Evolutionary conservation across 345 rosid species (phyloP), one percentile per base, ranked within the genome.

Genomic region (Gossypium ekmanianum): DNA sequence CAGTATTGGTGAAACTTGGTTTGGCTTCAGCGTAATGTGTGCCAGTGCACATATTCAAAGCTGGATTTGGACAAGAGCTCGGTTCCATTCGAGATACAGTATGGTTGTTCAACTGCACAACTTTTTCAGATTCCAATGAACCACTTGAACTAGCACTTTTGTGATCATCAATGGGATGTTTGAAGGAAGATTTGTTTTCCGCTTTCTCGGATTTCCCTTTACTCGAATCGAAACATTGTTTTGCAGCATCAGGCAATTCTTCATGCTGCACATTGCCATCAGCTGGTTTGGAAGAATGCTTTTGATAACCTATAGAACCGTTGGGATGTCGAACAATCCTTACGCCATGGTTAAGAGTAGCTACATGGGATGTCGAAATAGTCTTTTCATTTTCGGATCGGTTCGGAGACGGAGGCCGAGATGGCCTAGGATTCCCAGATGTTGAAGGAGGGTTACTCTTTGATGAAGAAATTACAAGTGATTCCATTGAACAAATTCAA

Each of bases 1-100:
- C 94, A 14, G 91, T 85, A 74, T 83, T 86, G 58, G 92, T 89
- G 83, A 90, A 92, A 83, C 97, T 92, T 72, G 89, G 87, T 51
- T 92, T 92, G 61, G 90, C 93, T 77, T 91, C 95, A 16, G 84
- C 73, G 68, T 83, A 88, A 24, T 67, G 73, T 5, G 94, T 87
- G 61, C 87, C 83, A 9, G 90, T 80, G 73, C 84, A 86, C 51
- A 86, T 73, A 76, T 81, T 84, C 10, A 92, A 84, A 75, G 16
- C 61, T 11, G 93, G 93, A 75, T 94, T 88, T 1, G 91, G 78
- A 74, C 83, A 84, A 78, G 76, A 85, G 81, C 80, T 87, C 17
- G 76, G 7, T 57, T 76, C 88, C 9, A 89, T 62, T 47, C 68
- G 91, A 63, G 82, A 69, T 55, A 76, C 57, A 65, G 69, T 18